Evolutionary conservation across 257 asterid species (phyloP), one percentile per base, ranked within the genome.

Genomic region (Nicotiana undulata): DNA sequence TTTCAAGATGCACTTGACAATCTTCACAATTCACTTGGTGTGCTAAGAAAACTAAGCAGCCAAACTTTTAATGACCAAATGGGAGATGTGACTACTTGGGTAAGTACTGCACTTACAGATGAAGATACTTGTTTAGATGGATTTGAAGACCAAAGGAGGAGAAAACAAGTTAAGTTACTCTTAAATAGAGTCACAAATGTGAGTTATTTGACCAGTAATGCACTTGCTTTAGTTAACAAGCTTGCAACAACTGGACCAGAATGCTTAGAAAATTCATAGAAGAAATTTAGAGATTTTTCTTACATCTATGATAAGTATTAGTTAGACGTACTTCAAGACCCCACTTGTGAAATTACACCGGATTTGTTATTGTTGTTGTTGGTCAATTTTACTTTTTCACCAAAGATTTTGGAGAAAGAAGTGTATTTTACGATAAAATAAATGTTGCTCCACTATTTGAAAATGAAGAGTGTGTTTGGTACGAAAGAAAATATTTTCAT

Each of bases 81-180:
- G 79, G 97, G 75, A 26, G 97, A 92, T 17, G 91, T 89, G 37
- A 84, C 75, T 3, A 91, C 97, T 4, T 93, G 98, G 98, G 80
- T 93, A 10, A 93, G 97, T 51, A 88, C 92, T 16, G 94, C 98
- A 51, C 90, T 91, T 0, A 93, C 94, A 0, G 91, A 93, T 74
- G 97, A 89, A 55, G 92, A 89, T 26, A 91, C 97, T 31, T 93
- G 98, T 56, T 46, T 88, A 75, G 96, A 92, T 22, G 96, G 93
- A 4, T 83, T 92, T 22, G 83, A 40, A 9, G 89, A 80, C 15
- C 68, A 24, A n/a, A 87, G 24, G 76, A 87, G 24, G 76, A 84
- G 84, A 79, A 88, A 76, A 61, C 81, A 70, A 24, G 84, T 86
- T 40, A 74, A 61, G 66, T 31, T 9, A 24, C 34, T 92, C 76